Evolutionary conservation across 805 yeast species (phyloP).

Genomic region (Metschnikowia bowlesiae): DNA sequence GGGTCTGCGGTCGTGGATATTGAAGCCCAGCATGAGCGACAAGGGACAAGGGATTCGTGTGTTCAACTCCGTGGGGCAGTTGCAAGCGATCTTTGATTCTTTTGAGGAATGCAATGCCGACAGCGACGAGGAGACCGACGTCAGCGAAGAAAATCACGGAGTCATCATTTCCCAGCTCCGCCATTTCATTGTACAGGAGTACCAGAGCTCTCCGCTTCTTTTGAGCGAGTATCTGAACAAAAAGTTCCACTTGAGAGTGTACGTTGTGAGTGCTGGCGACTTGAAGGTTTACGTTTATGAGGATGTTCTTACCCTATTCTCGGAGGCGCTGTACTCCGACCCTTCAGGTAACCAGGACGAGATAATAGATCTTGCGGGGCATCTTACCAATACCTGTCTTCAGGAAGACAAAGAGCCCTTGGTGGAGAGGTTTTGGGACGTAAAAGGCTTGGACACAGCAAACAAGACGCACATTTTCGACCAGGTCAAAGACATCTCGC

Average conservation of each 20-base stretch:
- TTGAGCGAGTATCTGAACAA: conserved; percentile 54
- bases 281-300: conserved; percentile 74
- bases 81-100: conserved; percentile 78
- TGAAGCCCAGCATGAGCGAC: conserved; percentile 96
- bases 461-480: conserved; percentile 33
- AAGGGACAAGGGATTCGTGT: conserved; percentile 93
- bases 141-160: conserved; percentile 46
- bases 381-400: conserved; percentile 89
- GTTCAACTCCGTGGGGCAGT: conserved; percentile 70
- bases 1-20: conserved; percentile 69
- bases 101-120: conserved; percentile 62
- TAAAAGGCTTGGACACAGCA: conserved; percentile 41
- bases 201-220: conserved; percentile 64
- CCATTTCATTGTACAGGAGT: conserved; percentile 87
- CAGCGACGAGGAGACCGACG: conserved; percentile 49
- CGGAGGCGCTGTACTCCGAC: conserved; percentile 45
- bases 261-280: conserved; percentile 72
- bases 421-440: conserved; percentile 63
- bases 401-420: conserved; percentile 52
- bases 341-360: conserved; percentile 27
- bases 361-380: conserved; percentile 56
- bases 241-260: conserved; percentile 87
- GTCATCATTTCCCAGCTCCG: conserved; percentile 82
- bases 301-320: conserved; percentile 78
- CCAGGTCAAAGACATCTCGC: conserved; percentile 57